Conservation (phyloP, 2,329 filamentous ascomycete species). For the Neonectria ditissima region DNA sequence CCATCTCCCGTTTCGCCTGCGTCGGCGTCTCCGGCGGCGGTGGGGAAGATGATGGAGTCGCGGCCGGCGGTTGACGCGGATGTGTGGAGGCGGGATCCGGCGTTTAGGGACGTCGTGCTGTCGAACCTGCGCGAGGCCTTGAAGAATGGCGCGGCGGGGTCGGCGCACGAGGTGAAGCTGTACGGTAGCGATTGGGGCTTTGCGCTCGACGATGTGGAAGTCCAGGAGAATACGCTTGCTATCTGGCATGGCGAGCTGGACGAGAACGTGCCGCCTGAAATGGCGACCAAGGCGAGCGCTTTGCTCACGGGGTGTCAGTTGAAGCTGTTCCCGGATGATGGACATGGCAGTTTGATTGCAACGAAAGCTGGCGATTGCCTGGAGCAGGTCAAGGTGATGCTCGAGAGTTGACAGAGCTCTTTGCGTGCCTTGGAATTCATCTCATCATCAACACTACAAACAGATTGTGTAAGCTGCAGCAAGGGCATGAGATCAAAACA, state of each 20-base stretch:
- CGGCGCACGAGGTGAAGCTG: constrained; percentile 25
- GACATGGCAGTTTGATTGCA: constrained; percentile 20
- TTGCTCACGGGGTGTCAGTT: constrained; percentile 11
- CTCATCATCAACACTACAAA: too few species aligned
- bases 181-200: constrained; percentile 35
- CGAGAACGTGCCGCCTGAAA: constrained; percentile 18
- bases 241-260: constrained; percentile 29
- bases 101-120: constrained; percentile 11
- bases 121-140: constrained; percentile 22
- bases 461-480: too few species aligned
- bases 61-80: constrained; percentile 15
- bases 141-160: constrained; percentile 18
- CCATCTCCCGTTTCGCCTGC: constrained; percentile 41
- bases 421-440: too few species aligned
- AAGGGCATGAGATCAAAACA: too few species aligned
- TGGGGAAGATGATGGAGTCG: constrained; percentile 18
- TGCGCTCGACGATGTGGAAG: constrained; percentile 27
- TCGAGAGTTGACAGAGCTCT: not conserved
- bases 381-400: constrained; percentile 8
- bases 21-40: constrained; percentile 46
- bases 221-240: constrained; percentile 11
- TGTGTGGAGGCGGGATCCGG: constrained; percentile 16
- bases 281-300: constrained; percentile 25
- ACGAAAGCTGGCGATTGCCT: not conserved
- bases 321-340: constrained; percentile 18